phyloP scores from a whole-genome alignment of 371 early-diverging fungal species.

The Entomophthora muscae region DNA sequence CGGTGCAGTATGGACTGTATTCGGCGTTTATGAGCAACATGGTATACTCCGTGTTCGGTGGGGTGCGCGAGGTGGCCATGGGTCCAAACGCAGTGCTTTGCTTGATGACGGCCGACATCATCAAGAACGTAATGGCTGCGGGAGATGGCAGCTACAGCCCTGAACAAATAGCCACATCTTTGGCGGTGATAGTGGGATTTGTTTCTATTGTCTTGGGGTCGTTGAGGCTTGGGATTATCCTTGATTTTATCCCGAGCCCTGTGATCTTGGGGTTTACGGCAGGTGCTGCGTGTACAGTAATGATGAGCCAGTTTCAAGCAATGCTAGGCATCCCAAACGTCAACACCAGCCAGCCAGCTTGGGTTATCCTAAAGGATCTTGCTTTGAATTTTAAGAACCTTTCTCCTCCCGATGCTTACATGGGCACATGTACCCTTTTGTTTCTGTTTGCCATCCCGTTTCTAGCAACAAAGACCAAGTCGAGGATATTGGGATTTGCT shows the following conservation, averaged over 20 bases:
- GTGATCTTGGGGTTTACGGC: too few relatives aligned
- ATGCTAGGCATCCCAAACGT: constrained; percentile 49
- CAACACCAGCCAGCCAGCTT: constrained; percentile 23
- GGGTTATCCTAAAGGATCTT: not conserved
- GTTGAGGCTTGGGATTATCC: too few relatives aligned
- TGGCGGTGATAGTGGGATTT: constrained; percentile 48
- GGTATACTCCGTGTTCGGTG: constrained; percentile 58
- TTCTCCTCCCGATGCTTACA: too few relatives aligned
- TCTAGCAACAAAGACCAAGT: not conserved
- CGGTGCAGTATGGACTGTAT: constrained; percentile 75
- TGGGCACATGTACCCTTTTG: too few relatives aligned
- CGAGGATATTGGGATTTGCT: too few relatives aligned
- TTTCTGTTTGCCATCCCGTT: too few relatives aligned
- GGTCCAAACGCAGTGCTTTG: too few relatives aligned
- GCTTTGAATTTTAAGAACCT: too few relatives aligned
- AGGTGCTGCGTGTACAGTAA: too few relatives aligned
- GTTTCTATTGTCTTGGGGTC: too few relatives aligned
- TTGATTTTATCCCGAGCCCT: too few relatives aligned
- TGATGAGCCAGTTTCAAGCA: constrained; percentile 45
- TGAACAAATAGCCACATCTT: not conserved
- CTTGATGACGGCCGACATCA: too few relatives aligned
- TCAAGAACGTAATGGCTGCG: constrained; percentile 22
- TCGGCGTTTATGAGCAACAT: constrained; percentile 53
- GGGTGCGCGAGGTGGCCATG: constrained; percentile 69
- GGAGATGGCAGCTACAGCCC: not conserved